Percentiles rank a stretch among this genome's conserved stretches.
phyloP scores from a whole-genome alignment of 2,329 filamentous ascomycete genomes.

The Microdochium trichocladiopsis region DNA sequence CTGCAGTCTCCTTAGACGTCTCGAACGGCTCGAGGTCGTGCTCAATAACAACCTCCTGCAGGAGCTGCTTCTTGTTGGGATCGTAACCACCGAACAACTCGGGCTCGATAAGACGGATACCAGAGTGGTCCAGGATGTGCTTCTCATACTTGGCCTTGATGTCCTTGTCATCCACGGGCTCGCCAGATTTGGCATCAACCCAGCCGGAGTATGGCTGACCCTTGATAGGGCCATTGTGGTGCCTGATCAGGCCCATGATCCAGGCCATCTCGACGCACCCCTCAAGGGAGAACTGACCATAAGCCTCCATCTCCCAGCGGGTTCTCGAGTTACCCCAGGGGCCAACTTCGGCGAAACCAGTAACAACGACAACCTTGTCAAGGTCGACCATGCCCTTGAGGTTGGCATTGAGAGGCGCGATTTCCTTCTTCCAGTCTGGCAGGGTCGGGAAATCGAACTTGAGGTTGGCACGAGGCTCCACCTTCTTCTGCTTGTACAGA shows the following conservation, averaged over 20 bases:
- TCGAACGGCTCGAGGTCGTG: conserved; percentile 97
- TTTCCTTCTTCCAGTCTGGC: conserved; percentile 85
- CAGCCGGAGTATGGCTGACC: conserved; percentile 94
- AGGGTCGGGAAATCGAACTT: conserved; percentile 92
- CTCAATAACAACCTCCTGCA: conserved; percentile 96
- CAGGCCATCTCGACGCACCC: conserved; percentile 99
- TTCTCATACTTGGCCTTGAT: conserved; percentile 98
- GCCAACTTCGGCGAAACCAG: conserved; percentile 91
- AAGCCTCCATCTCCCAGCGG: conserved; percentile 98
- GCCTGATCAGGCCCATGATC: conserved; percentile 99
- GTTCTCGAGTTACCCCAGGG: conserved; percentile 98
- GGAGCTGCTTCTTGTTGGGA: conserved; percentile 95
- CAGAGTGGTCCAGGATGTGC: conserved; percentile 89
- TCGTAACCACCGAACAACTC: conserved; percentile 97
- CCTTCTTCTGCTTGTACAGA: conserved; percentile 88
- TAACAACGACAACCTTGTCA: conserved; percentile 95
- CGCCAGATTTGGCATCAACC: conserved; percentile 90
- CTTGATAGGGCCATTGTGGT: conserved; percentile 94
- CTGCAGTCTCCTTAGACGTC: conserved; percentile 91
- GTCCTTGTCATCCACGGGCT: conserved; percentile 97
- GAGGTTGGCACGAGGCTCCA: conserved; percentile 93
- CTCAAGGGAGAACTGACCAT: conserved; percentile 93
- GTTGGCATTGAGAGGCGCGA: conserved; percentile 79
- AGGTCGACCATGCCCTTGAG: conserved; percentile 98
- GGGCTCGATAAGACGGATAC: conserved; percentile 95